These are phyloP conservation scores for Datura wrightii DNA, from an alignment of 257 asterid genomes.

Conservation along the genomic window DNA sequence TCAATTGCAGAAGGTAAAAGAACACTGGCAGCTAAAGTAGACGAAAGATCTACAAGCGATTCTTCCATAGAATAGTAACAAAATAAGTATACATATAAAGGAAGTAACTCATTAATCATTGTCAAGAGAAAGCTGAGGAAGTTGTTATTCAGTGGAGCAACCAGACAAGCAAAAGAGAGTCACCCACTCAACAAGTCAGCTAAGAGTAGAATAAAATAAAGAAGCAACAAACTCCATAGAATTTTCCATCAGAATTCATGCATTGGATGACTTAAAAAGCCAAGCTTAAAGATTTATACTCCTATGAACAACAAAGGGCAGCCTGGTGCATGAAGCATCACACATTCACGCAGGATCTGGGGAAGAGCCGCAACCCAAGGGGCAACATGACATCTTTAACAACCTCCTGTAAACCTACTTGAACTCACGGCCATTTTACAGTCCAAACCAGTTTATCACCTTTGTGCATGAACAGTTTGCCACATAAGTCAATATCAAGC, in stretches of 20 bases:
- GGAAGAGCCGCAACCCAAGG: neutral
- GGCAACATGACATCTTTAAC: neutral
- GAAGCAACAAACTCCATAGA: neutral
- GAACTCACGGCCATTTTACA: neutral
- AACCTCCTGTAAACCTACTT: neutral
- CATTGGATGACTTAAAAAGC: neutral
- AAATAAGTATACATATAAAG: neutral
- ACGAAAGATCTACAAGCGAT: neutral
- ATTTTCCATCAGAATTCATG: neutral
- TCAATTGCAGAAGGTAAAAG: slow-evolving; percentile 6
- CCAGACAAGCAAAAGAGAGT: neutral
- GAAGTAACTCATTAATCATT: neutral
- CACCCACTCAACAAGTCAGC: slow-evolving; percentile 10
- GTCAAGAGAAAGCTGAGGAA: neutral
- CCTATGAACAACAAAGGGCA: neutral
- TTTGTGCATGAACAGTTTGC: neutral
- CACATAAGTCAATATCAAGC: neutral
- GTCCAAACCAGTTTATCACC: neutral
- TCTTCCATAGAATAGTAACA: neutral
- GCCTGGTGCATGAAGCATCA: neutral
- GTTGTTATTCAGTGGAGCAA: too few species aligned
- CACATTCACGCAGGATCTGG: neutral
- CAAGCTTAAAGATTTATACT: neutral
- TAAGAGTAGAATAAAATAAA: neutral
- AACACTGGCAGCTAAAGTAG: neutral